Base-by-base conservation (phyloP, 1,284 basidiomycete species). In the Mycosarcoma mackinlayi region DNA sequence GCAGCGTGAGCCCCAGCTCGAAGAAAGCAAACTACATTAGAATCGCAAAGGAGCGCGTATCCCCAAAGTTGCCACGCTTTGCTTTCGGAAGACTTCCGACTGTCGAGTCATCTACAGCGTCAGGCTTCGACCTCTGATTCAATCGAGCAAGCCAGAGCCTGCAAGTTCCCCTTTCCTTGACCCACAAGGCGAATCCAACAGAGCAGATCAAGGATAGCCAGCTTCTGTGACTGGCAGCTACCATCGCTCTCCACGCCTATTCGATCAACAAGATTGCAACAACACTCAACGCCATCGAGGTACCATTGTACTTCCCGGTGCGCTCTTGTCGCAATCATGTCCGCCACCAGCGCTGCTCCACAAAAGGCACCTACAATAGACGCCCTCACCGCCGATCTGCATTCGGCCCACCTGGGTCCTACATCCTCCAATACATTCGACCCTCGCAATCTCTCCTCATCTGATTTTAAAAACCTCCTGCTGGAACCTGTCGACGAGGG, bases 281-380 rank as follows among this genome's bases (percentile, higher is more conserved):
- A n/a, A n/a, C n/a, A n/a, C n/a, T n/a, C n/a, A n/a, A n/a, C n/a
- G n/a, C n/a, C n/a, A n/a, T n/a, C n/a, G n/a, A n/a, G n/a, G n/a
- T n/a, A n/a, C n/a, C n/a, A n/a, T n/a, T n/a, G n/a, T n/a, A n/a
- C n/a, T n/a, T n/a, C n/a, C n/a, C n/a, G n/a, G n/a, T n/a, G n/a
- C n/a, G n/a, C n/a, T n/a, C n/a, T n/a, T n/a, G 40, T 24, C 44
- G 16, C 21, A 37, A 50, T 7, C 58, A 62, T 62, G 53, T 67
- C 63, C n/a, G 39, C 60, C 13, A 30, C 38, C 19, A 31, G 42
- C 9, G 16, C 60, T 30, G 38, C 60, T 14, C 19, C 57, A 41
- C 49, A 62, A 40, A 73, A 65, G 54, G 56, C 21, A 3, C 58
- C 65, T 1, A 67, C 69, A 56, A 65, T 77, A 60, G 75, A 77